Evolutionary conservation across 2,329 filamentous ascomycete genomes (phyloP), one percentile per base, ranked within the genome.

Genomic region (Penicillium sclerotigenum): DNA sequence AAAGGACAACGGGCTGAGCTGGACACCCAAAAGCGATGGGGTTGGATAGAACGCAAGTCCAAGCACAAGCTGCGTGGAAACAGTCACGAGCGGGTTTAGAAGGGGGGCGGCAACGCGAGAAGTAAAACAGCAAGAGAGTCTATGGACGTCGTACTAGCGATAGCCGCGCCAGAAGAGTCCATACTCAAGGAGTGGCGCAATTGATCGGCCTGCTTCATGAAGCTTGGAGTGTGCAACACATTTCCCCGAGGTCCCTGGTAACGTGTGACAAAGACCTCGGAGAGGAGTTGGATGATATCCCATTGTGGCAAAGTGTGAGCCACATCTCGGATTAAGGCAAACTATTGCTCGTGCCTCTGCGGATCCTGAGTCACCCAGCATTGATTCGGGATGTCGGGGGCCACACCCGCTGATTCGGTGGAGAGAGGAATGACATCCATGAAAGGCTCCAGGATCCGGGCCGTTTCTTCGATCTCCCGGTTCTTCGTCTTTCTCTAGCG

Each of bases 241-340:
- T 58, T 59, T n/a, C 58, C 55, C 20, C 58, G 36, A 1, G 55
- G 55, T 13, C 46, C 58, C 37, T 58, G 58, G 13, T 55, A 59
- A 45, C 58, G 54, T 8, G 51, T 59, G 11, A 47, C 26, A 37
- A 59, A 59, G 7, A 54, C 22, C 24, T 52, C 55, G 36, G 48
- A 55, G 22, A 59, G 55, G 5, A 24, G 9, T 26, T 38, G 31
- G 16, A 46, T 29, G 8, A 58, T 37, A 18, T 59, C 29, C 43
- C 29, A 38, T 10, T 57, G 38, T 22, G 58, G 58, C 26, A 59
- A 16, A 4, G 34, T 34, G 5, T n/a, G 40, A n/a, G 28, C 24
- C 40, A 42, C 22, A 28, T 42, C 40, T 42, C 40, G 22, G 16
- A 42, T 42, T 5, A 42, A 42, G 24, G 22, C 40, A 18, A 42